Base-by-base conservation (phyloP, 176 grass and related monocot genomes). In the Aegilops sharonensis region DNA sequence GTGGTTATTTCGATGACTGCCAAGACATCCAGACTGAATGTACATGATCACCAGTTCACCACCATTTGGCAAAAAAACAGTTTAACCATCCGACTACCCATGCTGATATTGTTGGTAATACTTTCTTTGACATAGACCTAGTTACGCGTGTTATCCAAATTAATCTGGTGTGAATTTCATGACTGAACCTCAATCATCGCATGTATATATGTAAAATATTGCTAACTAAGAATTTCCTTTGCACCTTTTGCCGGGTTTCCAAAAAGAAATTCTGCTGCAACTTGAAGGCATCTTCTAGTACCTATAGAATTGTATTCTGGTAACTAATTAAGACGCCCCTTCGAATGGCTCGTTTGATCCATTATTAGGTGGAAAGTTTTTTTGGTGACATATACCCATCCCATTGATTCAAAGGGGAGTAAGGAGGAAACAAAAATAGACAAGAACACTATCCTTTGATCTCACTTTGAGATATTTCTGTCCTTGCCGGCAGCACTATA, bases 211-310 rank as follows among this genome's bases (percentile, higher is more conserved):
- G 40, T 24, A 17, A 9, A 47, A 47, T 74, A 74, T 29, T 17
- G 11, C 3, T 48, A 47, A 74, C 23, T 29, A 48, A 74, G 71
- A 48, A 48, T 17, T 74, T 3, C 1, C 40, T 1, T 30, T 50
- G 54, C 54, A 21, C 54, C 56, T 59, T 59, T 59, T 59, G 17
- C 56, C 56, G 3, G 24, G 72, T 30, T 50, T 30, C 13, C 14
- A 17, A 72, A 75, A 75, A 27, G 72, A 75, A 50, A 2, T 17
- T 30, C 12, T 50, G 3, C 27, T 29, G 42, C 72, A 50, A 75
- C 45, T 75, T 75, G 72, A 75, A 75, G 72, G 43, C 72, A 75
- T 75, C 24, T 50, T 50, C 25, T 75, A 50, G 72, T 50, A 50
- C 23, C 47, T 30, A 52, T 52, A 52, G 43, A 52, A 75, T 31